Conservation (phyloP, 2,329 filamentous ascomycete species). For the Fusarium proliferatum region DNA sequence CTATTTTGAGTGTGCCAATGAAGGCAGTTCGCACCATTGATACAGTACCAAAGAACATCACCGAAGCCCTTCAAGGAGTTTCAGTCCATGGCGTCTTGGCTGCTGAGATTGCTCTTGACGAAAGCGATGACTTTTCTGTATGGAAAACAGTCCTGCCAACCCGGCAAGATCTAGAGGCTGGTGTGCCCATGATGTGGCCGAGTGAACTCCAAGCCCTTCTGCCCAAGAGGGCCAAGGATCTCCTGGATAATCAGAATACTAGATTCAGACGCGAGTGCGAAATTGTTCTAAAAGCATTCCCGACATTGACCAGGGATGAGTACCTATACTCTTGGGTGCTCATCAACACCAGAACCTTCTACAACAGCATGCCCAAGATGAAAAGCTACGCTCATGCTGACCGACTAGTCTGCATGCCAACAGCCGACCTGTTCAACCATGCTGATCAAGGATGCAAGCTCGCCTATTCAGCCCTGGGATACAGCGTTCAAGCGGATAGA, state of each 20-base stretch:
- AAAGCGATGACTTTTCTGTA: conserved; percentile 57
- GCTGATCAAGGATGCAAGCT: conserved; percentile 63
- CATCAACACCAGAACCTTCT: conserved; percentile 72
- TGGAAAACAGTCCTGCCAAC: conserved; percentile 79
- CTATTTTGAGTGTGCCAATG: conserved; percentile 73
- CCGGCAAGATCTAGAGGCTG: conserved; percentile 64
- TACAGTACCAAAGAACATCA: conserved; percentile 66
- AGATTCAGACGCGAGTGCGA: conserved; percentile 57
- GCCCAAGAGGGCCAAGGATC: conserved; percentile 54
- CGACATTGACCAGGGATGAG: conserved; percentile 49
- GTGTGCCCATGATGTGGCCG: conserved; percentile 59
- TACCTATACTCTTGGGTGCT: conserved; percentile 69
- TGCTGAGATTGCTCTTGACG: conserved; percentile 70
- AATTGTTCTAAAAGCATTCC: conserved; percentile 47
- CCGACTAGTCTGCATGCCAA: conserved; percentile 76
- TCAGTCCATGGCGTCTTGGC: conserved; percentile 80
- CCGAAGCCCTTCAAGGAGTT: conserved; percentile 63
- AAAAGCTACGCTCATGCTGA: conserved; percentile 61
- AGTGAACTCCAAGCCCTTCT: conserved; percentile 58
- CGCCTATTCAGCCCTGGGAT: conserved; percentile 59
- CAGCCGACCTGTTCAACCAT: conserved; percentile 78
- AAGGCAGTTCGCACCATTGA: conserved; percentile 72
- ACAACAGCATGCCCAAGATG: conserved; percentile 62
- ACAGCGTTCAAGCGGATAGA: conserved; percentile 64
- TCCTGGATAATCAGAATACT: conserved; percentile 64